These are phyloP conservation scores for Colletotrichum incanum DNA, from an alignment of 2,329 filamentous ascomycete species.

Conservation along the genomic window DNA sequence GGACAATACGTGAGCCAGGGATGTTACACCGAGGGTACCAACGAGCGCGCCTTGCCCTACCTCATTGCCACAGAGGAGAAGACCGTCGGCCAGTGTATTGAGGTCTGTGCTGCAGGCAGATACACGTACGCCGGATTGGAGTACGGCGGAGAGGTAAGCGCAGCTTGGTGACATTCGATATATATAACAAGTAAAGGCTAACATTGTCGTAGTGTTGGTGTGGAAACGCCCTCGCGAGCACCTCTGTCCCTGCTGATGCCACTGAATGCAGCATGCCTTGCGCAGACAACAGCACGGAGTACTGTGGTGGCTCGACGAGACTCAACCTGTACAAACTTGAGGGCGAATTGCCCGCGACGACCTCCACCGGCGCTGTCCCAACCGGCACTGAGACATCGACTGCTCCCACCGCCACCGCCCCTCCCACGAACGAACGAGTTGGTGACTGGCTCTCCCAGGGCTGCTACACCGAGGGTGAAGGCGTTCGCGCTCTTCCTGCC, in stretches of 20 bases:
- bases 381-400: conserved; percentile 12
- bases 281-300: conserved; percentile 53
- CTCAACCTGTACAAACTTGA: conserved; percentile 55
- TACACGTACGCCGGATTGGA: conserved; percentile 55
- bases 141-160: conserved; percentile 56
- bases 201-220: conserved; percentile 54
- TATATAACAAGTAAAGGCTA: background rate
- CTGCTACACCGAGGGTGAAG: conserved; percentile 55
- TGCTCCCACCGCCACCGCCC: conserved; percentile 6
- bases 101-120: conserved; percentile 49
- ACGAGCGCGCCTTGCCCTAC: conserved; percentile 45
- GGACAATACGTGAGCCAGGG: conserved; percentile 45
- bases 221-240: conserved; percentile 49
- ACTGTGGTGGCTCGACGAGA: conserved; percentile 53
- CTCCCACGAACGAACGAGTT: conserved; percentile 44
- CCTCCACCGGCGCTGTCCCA: conserved; percentile 7
- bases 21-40: conserved; percentile 46
- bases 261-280: conserved; percentile 55
- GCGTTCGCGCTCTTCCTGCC: conserved; percentile 50
- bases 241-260: conserved; percentile 49
- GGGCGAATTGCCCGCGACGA: conserved; percentile 10
- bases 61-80: conserved; percentile 38
- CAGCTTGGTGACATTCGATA: background rate
- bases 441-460: conserved; percentile 54
- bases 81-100: conserved; percentile 48